These are phyloP conservation scores for Fonsecaea multimorphosa DNA, from an alignment of 2,329 filamentous ascomycete genomes.

Conservation along the genomic window DNA sequence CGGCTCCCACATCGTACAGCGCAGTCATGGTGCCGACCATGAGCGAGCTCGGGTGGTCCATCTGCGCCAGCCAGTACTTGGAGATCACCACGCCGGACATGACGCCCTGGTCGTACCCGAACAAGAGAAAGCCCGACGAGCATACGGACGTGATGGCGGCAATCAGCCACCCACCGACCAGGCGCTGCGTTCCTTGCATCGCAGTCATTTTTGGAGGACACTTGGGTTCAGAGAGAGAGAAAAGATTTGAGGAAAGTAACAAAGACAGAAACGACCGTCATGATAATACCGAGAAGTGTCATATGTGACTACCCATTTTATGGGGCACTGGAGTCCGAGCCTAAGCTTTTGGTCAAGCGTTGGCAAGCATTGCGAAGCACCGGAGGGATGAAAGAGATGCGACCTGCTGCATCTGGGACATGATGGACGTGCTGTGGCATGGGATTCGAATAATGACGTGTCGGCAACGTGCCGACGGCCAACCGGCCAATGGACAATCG, in stretches of 20 bases:
- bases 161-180: conserved; percentile 12
- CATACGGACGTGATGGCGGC: conserved; percentile 24
- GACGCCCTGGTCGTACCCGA: conserved; percentile 56
- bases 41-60: conserved; percentile 51
- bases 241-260: not conserved
- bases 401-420: conserved; percentile 9
- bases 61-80: conserved; percentile 62
- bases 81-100: conserved; percentile 78
- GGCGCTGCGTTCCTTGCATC: not conserved
- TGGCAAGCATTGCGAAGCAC: conserved; percentile 3
- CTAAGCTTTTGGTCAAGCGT: conserved; percentile 16
- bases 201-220: not conserved
- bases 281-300: not conserved
- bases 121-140: conserved; percentile 32
- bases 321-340: not conserved
- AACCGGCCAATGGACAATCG: not conserved
- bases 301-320: not conserved
- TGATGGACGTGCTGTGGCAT: conserved; percentile 1
- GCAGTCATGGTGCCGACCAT: conserved; percentile 41
- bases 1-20: conserved; percentile 57
- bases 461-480: conserved; percentile 1
- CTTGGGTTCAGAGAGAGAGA: not conserved
- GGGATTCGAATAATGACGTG: conserved; percentile 5
- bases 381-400: not conserved
- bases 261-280: not conserved